Base-by-base conservation (phyloP, 371 early-diverging fungal species). In the Lichtheimia hyalospora region DNA sequence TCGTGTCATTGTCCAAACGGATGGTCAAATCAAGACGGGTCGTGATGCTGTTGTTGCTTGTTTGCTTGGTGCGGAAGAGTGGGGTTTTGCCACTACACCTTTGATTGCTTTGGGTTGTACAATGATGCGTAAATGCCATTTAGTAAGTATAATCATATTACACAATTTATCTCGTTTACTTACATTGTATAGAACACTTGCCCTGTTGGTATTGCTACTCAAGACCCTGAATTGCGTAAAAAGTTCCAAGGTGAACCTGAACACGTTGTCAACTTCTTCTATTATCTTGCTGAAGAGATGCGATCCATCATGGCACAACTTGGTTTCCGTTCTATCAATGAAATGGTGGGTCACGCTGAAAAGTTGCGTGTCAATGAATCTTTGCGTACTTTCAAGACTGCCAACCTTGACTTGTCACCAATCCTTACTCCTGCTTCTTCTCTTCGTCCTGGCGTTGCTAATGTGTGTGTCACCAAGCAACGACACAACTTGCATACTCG, bases 21-120 rank as follows among this genome's bases (percentile, higher is more conserved):
- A 98, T 77, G 98, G 98, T 51, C 96, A 97, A 79, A 89, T 98
- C 75, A 95, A 94, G 80, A 98, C 97, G 10, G 98, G 95, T 49
- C 90, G 94, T 50, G 98, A 98, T 79, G 94, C 96, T 28, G 95
- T 93, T 8, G 84, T 96, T 69, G 95, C 97, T 13, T 94, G 96
- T 76, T 82, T 98, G 75, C 86, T 98, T 25, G 98, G 98, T 68
- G 98, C 97, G 57, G 96, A 98, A 75, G 98, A 98, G 81, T 97
- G 94, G 91, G 97, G 98, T 27, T 98, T 98, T 66, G 97, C 97
- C 50, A 98, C 97, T 7, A 91, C 96, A 3, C 98, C 98, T 42
- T 82, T 98, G 67, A 96, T 98, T 66, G 95, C 96, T 21, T 84
- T 96, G 72, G 98, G 98, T 53, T 96, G 97, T 76, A 94, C 86